These are phyloP conservation scores for Alternaria conjuncta DNA, from an alignment of 2,329 filamentous ascomycete species.

Conservation along the genomic window DNA sequence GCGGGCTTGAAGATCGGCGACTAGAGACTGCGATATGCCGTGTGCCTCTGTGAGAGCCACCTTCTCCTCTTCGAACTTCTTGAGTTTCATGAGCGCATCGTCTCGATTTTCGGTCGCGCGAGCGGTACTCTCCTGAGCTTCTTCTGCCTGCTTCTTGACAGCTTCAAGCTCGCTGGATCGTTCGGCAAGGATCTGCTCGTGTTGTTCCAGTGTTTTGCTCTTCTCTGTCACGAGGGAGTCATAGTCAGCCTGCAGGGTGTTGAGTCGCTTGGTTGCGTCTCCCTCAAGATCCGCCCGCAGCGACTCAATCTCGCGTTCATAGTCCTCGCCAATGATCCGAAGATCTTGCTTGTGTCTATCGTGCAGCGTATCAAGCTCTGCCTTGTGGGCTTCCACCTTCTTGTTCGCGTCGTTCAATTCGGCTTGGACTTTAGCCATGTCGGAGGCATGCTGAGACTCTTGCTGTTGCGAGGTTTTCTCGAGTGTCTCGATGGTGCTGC, in stretches of 20 bases:
- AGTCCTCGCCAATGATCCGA: conserved; percentile 40
- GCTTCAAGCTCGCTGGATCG: conserved; percentile 27
- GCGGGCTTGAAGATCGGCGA: conserved; percentile 31
- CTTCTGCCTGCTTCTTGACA: conserved; percentile 25
- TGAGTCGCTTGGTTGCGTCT: conserved; percentile 43
- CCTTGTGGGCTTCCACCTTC: conserved; percentile 33
- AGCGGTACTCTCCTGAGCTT: conserved; percentile 29
- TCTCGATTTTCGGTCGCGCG: conserved; percentile 31
- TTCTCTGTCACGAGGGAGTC: conserved; percentile 41
- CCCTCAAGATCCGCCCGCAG: conserved; percentile 45
- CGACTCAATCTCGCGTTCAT: conserved; percentile 44
- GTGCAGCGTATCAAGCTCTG: conserved; percentile 35
- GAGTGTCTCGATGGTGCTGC: conserved; percentile 42
- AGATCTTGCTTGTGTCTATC: conserved; percentile 39
- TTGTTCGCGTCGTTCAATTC: conserved; percentile 37
- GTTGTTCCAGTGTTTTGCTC: conserved; percentile 27
- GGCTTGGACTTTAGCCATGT: conserved; percentile 29
- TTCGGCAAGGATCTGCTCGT: conserved; percentile 30
- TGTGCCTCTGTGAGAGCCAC: conserved; percentile 27
- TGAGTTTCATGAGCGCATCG: conserved; percentile 31
- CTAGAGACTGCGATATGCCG: conserved; percentile 25
- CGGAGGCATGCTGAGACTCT: conserved; percentile 31
- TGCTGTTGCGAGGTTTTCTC: conserved; percentile 39
- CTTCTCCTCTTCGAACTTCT: conserved; percentile 35
- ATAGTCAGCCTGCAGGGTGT: conserved; percentile 41